Percentiles rank a stretch among this genome's conserved stretches.
Conservation (phyloP, 257 asterid genomes). For the Solanum rostratum region DNA sequence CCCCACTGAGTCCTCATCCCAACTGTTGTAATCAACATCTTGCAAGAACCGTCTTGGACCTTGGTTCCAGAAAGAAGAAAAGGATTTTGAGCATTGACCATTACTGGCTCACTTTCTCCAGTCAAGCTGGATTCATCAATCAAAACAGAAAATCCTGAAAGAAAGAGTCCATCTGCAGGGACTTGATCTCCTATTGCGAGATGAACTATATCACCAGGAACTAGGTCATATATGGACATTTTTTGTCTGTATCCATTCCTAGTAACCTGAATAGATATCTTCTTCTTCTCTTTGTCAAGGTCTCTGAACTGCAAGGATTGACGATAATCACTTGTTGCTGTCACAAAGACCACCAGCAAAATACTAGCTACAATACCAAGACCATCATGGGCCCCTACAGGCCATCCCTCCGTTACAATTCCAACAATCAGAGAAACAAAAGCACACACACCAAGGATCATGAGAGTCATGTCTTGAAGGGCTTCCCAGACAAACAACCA, state of each 20-base stretch:
- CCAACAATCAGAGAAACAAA: slow-evolving; percentile 8
- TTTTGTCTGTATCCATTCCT: slow-evolving; percentile 6
- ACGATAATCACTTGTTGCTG: slow-evolving; percentile 10
- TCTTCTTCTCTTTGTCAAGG: slow-evolving; percentile 12
- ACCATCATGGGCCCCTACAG: slow-evolving; percentile 9
- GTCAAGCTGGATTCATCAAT: slow-evolving; percentile 12
- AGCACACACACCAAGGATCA: slow-evolving; percentile 10
- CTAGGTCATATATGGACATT: slow-evolving; percentile 6
- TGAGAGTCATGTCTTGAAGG: slow-evolving; percentile 9
- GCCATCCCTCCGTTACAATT: slow-evolving; percentile 9
- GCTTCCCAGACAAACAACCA: slow-evolving; percentile 13
- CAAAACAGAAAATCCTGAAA: slow-evolving; percentile 9
- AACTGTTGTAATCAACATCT: slow-evolving; percentile 10
- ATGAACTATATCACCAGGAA: slow-evolving; percentile 13
- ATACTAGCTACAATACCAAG: slow-evolving; percentile 11
- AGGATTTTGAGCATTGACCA: slow-evolving; percentile 2
- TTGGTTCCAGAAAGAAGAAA: slow-evolving; percentile 15
- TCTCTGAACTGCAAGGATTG: slow-evolving; percentile 12
- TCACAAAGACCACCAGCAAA: slow-evolving; percentile 5
- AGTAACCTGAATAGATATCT: slow-evolving; percentile 5
- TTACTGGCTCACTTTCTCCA: slow-evolving; percentile 12
- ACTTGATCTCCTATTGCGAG: slow-evolving; percentile 10
- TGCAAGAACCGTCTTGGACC: slow-evolving; percentile 8
- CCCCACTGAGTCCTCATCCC: slow-evolving; percentile 17
- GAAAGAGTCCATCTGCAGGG: slow-evolving; percentile 13